These are phyloP conservation scores for Eucalyptus shirleyi DNA, from an alignment of 345 rosid genomes.

Conservation along the genomic window DNA sequence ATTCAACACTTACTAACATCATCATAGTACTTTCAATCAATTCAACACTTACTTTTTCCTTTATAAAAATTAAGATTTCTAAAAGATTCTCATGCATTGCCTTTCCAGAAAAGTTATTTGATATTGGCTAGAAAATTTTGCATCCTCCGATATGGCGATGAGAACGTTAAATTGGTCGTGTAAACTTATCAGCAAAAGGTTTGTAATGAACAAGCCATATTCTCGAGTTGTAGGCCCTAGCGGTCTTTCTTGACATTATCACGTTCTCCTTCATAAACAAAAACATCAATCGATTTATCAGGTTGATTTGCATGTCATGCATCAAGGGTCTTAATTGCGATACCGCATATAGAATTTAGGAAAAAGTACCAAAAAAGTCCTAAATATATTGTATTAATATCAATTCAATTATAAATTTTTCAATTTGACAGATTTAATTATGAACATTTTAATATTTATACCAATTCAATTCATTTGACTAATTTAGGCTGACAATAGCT, in stretches of 20 bases:
- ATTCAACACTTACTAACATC: not conserved
- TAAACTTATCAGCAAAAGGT: not conserved
- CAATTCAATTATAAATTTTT: fast-evolving
- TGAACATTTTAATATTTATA: no score
- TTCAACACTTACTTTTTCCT: not conserved
- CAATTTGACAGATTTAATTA: fast-evolving
- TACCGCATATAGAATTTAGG: not conserved
- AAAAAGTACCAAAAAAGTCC: fast-evolving
- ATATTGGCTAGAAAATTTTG: not conserved
- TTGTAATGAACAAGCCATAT: not conserved
- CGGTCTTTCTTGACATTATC: not conserved
- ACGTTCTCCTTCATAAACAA: not conserved
- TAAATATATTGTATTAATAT: no score
- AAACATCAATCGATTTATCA: not conserved
- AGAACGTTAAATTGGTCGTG: not conserved
- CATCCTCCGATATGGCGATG: not conserved
- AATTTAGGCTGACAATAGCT: no score
- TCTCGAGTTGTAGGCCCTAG: not conserved
- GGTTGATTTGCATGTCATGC: not conserved
- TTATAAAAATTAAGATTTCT: not conserved
- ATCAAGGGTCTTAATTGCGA: not conserved
- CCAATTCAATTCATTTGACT: fast-evolving
- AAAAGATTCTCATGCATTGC: not conserved
- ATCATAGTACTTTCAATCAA: not conserved
- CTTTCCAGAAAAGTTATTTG: not conserved